Base-by-base conservation (phyloP, 768 basidiomycete genomes). In the Rhizopogon roseolus region DNA sequence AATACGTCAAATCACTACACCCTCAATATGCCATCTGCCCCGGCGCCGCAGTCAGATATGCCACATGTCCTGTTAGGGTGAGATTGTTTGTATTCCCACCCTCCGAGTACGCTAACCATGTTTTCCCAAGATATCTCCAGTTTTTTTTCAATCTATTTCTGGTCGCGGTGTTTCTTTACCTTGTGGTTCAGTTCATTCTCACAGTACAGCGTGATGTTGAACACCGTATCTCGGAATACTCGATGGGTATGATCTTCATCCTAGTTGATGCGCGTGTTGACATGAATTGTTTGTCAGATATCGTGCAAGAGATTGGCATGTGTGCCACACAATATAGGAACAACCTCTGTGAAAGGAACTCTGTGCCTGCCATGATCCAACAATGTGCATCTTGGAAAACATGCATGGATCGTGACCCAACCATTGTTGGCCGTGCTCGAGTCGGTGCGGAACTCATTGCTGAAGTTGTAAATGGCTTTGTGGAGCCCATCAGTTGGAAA, bases 401-500 rank as follows among this genome's bases (percentile, higher is more conserved):
- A 5, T 98, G 94, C 66, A 96, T 97, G 95, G 86, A 89, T 71
- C 86, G 91, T 55, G 95, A 98, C 75, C 93, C 95, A 52, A 84
- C 86, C 17, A 85, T 87, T 39, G 82, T 95, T 40, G 93, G 93
- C 1, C 88, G 93, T 54, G 91, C 93, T 55, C 85, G 82, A 62
- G 88, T 99, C 59, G 86, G 90, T 41, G 94, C 95, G 54, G 93
- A 98, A 76, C 84, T 97, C 54, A 86, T 98, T 69, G 96, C 93
- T 50, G 95, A 97, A 65, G 89, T 98, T 41, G 86, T 98, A 57
- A 97, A 98, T 66, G 86, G 92, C 1, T 99, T 99, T 65, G 90
- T 98, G 13, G 96, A 99, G 65, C 89, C 90, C 46, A 95, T 99
- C 71, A 93, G 89, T 67, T 98, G 94, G 93, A 97, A 95, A 74